Percentiles rank a stretch among this genome's conserved stretches.
Evolutionary conservation across 495 filamentous ascomycete species (phyloP).

Genomic region (Talaromyces thailandensis): DNA sequence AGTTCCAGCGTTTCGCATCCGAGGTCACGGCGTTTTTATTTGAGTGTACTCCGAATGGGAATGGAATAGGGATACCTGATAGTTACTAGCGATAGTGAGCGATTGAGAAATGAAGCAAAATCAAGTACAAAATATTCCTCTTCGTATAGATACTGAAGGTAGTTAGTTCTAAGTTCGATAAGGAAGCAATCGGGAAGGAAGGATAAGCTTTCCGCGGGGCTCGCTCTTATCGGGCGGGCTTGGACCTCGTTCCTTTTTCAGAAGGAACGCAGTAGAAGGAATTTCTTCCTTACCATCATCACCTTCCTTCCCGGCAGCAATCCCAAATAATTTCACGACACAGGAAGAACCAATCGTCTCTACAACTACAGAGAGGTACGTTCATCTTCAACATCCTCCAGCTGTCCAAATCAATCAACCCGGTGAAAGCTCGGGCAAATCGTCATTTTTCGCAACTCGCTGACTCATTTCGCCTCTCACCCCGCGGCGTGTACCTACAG

Average conservation of each 20-base stretch:
- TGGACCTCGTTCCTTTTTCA: not conserved
- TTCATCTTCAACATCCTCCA: not conserved
- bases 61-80: not conserved
- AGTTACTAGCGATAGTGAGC: not conserved
- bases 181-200: not conserved
- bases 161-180: too few species aligned
- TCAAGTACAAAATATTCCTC: not conserved
- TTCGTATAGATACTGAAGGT: not conserved
- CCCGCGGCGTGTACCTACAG: too few species aligned
- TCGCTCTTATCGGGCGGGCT: not conserved
- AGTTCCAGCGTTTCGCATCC: not conserved
- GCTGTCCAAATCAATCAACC: not conserved
- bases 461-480: not conserved
- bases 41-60: not conserved
- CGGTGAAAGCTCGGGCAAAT: not conserved
- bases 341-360: not conserved
- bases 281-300: too few species aligned
- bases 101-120: not conserved
- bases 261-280: not conserved
- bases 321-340: not conserved
- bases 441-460: not conserved
- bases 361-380: not conserved
- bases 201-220: slow-evolving; percentile 1
- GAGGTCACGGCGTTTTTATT: not conserved
- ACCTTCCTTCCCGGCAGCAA: not conserved